These are phyloP conservation scores for Aspergillus sp. DNA, from an alignment of 2,329 filamentous ascomycete species.

Conservation along the genomic window DNA sequence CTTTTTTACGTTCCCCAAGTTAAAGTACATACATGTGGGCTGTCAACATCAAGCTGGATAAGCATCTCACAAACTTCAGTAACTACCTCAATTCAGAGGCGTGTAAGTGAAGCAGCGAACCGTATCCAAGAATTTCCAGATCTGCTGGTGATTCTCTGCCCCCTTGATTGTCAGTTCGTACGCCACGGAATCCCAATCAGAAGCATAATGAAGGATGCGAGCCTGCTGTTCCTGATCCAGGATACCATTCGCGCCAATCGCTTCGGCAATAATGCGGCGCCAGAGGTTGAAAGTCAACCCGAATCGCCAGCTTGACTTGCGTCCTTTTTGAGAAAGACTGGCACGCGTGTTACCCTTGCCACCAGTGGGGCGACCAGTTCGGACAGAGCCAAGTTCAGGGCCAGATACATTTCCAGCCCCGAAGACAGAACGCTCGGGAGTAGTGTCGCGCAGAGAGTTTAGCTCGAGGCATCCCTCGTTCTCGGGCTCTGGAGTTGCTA, in stretches of 20 bases:
- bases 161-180: constrained; percentile 31
- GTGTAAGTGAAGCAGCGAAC: constrained; percentile 34
- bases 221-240: constrained; percentile 29
- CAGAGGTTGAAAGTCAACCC: constrained; percentile 29
- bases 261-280: constrained; percentile 31
- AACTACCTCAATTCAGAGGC: not conserved
- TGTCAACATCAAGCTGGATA: not conserved
- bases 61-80: not conserved
- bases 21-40: not conserved
- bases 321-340: not conserved
- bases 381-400: not conserved
- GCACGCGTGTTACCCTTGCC: constrained; percentile 3
- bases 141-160: constrained; percentile 30
- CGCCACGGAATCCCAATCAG: constrained; percentile 30
- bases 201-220: constrained; percentile 31
- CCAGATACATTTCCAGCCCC: not conserved
- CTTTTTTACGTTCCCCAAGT: not conserved
- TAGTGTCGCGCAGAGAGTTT: not conserved
- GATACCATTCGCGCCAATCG: constrained; percentile 24
- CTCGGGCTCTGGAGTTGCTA: not conserved
- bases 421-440: not conserved
- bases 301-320: constrained; percentile 24
- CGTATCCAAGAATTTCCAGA: constrained; percentile 36
- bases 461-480: not conserved
- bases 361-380: not conserved